Base-by-base conservation (phyloP, 139 green algal species). In the Desmodesmus armatus region DNA sequence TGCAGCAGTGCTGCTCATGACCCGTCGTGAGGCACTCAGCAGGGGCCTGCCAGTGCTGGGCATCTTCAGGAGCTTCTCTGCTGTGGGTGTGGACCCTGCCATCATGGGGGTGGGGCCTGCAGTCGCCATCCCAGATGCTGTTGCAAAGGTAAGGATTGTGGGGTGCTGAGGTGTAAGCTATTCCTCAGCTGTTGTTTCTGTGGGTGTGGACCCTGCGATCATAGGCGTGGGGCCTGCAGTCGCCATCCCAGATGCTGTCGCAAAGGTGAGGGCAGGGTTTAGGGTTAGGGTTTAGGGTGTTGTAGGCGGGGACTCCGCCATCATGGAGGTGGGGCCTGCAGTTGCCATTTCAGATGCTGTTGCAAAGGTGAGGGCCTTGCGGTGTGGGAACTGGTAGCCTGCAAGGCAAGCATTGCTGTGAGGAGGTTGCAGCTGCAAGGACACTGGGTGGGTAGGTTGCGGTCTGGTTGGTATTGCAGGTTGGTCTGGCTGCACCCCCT, bases 41-140 rank as follows among this genome's bases (percentile, higher is more conserved):
- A 88, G 96, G 9, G 90, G 93, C 21, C 90, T 99, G 80, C 96
- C 95, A 53, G 91, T 99, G 35, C 84, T 99, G 66, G 97, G 93
- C 67, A 91, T 98, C 79, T 99, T 99, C 91, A 92, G 96, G 62
- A 89, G 62, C 75, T 98, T 99, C 89, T 85, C 92, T 51, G 96
- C 92, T 2, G 96, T 99, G 23, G 97, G 97, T 33, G 95, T 99
- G 62, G 96, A 98, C 87, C 97, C 97, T 0, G 92, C 94, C 31
- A 94, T 99, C 84, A 99, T 99, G 97, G 97, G 97, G 51, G 92
- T 99, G 37, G 97, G 97, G 23, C 97, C 97, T 37, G 96, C 96
- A 7, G 92, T 97, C 23, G 97, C 97, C 85, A 99, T 99, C 87
- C 97, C 97, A 17, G 97, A 75, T 13, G 97, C 96, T 11, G 87